A percentile compares a stretch with the other conserved stretches of the same genome.
Evolutionary conservation across 768 basidiomycete species (phyloP).

Genomic region (Podaxis sp.): DNA sequence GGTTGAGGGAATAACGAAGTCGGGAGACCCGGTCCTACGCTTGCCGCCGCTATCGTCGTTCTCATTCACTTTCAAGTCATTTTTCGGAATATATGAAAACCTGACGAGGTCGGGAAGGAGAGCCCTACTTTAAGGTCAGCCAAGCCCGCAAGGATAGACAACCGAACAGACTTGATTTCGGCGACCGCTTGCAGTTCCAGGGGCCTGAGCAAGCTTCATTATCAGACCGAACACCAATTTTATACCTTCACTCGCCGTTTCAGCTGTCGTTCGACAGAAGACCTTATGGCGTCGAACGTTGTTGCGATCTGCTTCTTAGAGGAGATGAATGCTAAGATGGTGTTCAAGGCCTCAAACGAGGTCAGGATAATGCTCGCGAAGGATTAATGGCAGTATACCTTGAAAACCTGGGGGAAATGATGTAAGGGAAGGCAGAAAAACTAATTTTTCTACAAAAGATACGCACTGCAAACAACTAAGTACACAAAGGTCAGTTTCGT

Average conservation of each 20-base stretch:
- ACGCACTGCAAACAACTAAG: constrained; percentile 13
- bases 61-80: constrained; percentile 56
- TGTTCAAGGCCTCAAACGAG: constrained; percentile 70
- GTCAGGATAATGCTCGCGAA: background rate
- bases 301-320: constrained; percentile 78
- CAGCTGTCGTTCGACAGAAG: constrained; percentile 78
- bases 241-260: constrained; percentile 54
- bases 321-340: constrained; percentile 85
- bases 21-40: constrained; percentile 6
- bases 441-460: no score
- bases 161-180: constrained; percentile 69
- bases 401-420: constrained; percentile 47
- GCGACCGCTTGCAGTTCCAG: constrained; percentile 77
- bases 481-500: background rate
- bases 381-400: constrained; percentile 40
- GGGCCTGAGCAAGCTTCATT: constrained; percentile 47
- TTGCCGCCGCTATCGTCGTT: constrained; percentile 14
- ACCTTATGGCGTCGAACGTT: constrained; percentile 72
- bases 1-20: constrained; percentile 48
- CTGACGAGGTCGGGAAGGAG: constrained; percentile 79
- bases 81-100: constrained; percentile 76
- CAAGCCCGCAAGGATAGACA: background rate
- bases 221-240: background rate
- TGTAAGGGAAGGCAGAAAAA: background rate
- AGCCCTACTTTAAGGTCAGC: constrained; percentile 44